A percentile compares a stretch with the other conserved stretches of the same genome.
These are phyloP conservation scores for Aspergillus pseudoviridinutans DNA, from an alignment of 2,329 filamentous ascomycete species.

Conservation along the genomic window DNA sequence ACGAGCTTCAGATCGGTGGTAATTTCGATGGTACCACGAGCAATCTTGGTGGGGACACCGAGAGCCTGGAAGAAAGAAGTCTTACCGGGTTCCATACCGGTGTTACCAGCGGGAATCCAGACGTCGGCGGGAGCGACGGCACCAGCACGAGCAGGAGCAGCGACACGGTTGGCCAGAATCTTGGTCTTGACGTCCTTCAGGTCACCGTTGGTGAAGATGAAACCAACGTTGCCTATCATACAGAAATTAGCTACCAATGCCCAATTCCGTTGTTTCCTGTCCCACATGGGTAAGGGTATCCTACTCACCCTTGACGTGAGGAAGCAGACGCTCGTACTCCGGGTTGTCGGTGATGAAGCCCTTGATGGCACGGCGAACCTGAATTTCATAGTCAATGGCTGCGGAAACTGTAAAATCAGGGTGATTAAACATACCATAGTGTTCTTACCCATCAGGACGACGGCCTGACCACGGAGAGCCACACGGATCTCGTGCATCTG, in stretches of 20 bases:
- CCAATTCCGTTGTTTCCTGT: background rate
- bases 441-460: constrained; percentile 99
- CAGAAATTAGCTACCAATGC: constrained; percentile 5
- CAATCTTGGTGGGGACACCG: constrained; percentile 99
- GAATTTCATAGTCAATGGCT: constrained; percentile 9
- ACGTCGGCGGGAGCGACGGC: constrained; percentile 91
- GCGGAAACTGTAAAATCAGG: background rate
- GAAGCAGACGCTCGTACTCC: constrained; percentile 97
- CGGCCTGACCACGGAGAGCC: constrained; percentile 82
- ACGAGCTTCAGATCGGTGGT: constrained; percentile 97
- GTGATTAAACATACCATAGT: constrained; percentile 72
- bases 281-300: constrained; percentile 8
- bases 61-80: constrained; percentile 99
- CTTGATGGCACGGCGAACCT: constrained; percentile 96
- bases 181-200: constrained; percentile 90
- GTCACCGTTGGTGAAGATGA: constrained; percentile 98
- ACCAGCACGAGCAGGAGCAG: constrained; percentile 95
- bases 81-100: constrained; percentile 99
- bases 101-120: constrained; percentile 96
- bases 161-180: constrained; percentile 95
- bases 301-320: constrained; percentile 73
- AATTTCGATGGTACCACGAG: constrained; percentile 99
- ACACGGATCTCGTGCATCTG: constrained; percentile 99
- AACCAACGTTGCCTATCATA: constrained; percentile 79
- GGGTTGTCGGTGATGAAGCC: constrained; percentile 85